These are phyloP conservation scores for Secale cereale DNA, from an alignment of 176 grass and related monocot species.

Conservation along the genomic window DNA sequence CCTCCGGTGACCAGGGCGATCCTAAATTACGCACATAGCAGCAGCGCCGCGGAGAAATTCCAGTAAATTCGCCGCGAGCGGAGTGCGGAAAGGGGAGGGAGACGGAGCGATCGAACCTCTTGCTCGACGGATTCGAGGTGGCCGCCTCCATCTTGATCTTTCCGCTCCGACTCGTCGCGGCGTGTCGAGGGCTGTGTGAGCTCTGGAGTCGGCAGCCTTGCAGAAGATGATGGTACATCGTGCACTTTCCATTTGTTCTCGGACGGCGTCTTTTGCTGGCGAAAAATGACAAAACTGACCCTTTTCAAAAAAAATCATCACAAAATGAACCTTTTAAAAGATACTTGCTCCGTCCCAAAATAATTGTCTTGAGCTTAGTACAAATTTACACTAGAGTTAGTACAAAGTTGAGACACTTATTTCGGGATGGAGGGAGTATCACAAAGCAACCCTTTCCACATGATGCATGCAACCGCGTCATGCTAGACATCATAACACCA, in stretches of 20 bases:
- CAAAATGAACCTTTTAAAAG: no score
- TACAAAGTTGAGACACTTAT: no score
- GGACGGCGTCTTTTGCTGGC: background rate
- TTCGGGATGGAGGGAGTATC: no score
- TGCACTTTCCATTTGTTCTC: background rate
- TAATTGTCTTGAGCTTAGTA: no score
- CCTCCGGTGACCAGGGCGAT: constrained; percentile 61
- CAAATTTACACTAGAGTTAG: no score
- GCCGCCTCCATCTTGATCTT: constrained; percentile 30
- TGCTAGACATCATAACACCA: no score
- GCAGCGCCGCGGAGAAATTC: no score
- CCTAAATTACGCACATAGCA: constrained; percentile 8
- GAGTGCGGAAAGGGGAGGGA: background rate
- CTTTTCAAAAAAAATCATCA: no score
- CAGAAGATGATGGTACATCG: constrained; percentile 16
- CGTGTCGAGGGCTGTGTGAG: background rate
- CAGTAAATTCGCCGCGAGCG: background rate
- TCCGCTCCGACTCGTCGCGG: background rate
- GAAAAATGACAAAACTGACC: no score
- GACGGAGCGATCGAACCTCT: constrained; percentile 27
- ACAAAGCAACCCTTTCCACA: no score
- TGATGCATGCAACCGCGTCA: no score
- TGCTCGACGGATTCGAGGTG: constrained; percentile 21
- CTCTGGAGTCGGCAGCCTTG: background rate
- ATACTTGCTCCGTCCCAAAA: no score